Conservation (phyloP, 441 rosid species). For the Adansonia gregorii region DNA sequence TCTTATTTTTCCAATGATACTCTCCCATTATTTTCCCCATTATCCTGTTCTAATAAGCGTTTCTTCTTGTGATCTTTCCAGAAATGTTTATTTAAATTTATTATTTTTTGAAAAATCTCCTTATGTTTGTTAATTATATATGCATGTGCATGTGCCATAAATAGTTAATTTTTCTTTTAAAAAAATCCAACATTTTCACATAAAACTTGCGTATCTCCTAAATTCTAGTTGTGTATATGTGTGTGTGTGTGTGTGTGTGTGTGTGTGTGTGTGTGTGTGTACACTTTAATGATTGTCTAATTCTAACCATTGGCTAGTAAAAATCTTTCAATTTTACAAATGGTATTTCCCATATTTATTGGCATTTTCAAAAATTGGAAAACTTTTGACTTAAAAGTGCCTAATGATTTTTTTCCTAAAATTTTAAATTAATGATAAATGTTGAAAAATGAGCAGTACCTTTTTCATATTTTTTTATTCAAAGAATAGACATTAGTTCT, state of each 20-base stretch:
- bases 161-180: neutral
- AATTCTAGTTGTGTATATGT: neutral
- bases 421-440: neutral
- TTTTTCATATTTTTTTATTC: too few relatives aligned
- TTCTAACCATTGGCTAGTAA: neutral
- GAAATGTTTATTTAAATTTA: slow-evolving; percentile 3
- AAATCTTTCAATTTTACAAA: neutral
- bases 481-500: too few relatives aligned
- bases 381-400: neutral
- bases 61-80: neutral
- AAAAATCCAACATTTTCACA: neutral
- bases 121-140: neutral
- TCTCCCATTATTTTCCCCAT: neutral
- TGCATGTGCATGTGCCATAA: slow-evolving; percentile 1
- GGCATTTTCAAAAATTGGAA: neutral
- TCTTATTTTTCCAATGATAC: neutral
- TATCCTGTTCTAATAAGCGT: neutral
- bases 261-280: neutral
- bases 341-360: neutral
- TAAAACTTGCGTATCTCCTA: neutral
- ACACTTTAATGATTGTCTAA: too few relatives aligned
- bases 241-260: neutral
- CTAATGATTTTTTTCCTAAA: neutral
- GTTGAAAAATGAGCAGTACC: too few relatives aligned
- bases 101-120: neutral